A percentile compares a stretch with the other conserved stretches of the same genome.
These are phyloP conservation scores for Tricladium varicosporioides DNA, from an alignment of 2,329 filamentous ascomycete genomes.

Conservation along the genomic window DNA sequence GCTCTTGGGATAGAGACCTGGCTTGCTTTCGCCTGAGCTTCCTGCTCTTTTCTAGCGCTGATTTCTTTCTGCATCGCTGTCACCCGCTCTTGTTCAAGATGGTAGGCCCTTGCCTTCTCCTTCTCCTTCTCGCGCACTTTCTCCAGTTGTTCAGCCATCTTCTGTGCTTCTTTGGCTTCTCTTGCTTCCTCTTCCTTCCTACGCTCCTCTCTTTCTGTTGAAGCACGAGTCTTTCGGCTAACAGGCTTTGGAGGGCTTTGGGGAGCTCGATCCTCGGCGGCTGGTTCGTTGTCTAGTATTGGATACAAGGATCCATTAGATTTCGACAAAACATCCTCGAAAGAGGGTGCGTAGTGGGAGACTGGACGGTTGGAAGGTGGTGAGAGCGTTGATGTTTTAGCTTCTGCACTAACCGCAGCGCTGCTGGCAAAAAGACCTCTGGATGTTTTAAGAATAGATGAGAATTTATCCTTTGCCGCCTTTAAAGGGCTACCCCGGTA, in stretches of 20 bases:
- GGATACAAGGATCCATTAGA: slow-evolving; percentile 41
- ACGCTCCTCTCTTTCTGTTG: slow-evolving; percentile 59
- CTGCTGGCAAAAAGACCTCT: slow-evolving; percentile 83
- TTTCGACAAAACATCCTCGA: slow-evolving; percentile 42
- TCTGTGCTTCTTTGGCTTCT: slow-evolving; percentile 59
- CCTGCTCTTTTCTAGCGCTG: slow-evolving; percentile 52
- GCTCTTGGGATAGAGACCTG: slow-evolving; percentile 41
- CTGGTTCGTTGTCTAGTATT: slow-evolving; percentile 39
- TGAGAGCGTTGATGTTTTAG: slow-evolving; percentile 56
- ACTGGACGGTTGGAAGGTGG: slow-evolving; percentile 49
- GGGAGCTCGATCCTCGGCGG: slow-evolving; percentile 16
- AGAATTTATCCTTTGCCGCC: slow-evolving; percentile 88
- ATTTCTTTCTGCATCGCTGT: slow-evolving; percentile 53
- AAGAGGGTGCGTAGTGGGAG: slow-evolving; percentile 44
- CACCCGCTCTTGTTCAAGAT: slow-evolving; percentile 55
- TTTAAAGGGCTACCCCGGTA: slow-evolving; percentile 77
- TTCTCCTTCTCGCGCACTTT: slow-evolving; percentile 69
- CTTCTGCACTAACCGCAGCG: slow-evolving; percentile 60
- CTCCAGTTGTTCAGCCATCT: slow-evolving; percentile 60
- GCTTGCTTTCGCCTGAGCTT: slow-evolving; percentile 38
- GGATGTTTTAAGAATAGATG: slow-evolving; percentile 85
- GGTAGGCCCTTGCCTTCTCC: slow-evolving; percentile 61
- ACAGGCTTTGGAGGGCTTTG: slow-evolving; percentile 29
- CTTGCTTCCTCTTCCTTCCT: slow-evolving; percentile 63
- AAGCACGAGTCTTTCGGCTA: slow-evolving; percentile 52